These are phyloP conservation scores for Lentinula novae-zelandiae DNA, from an alignment of 1,284 basidiomycete species.

Conservation along the genomic window DNA sequence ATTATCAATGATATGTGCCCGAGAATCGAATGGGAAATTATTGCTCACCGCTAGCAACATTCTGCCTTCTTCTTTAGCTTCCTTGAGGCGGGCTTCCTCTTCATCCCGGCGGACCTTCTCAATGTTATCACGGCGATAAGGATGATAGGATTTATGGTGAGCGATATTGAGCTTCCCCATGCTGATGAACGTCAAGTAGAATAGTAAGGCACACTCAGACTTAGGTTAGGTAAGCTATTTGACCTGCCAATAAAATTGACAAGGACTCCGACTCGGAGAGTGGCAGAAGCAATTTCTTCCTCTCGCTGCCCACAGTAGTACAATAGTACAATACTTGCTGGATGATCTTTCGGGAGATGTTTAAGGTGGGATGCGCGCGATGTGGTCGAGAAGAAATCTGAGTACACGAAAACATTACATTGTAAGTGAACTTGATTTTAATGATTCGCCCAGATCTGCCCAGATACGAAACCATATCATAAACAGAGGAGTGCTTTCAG, in stretches of 20 bases:
- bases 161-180: slow-evolving; percentile 86
- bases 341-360: too few species aligned
- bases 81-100: slow-evolving; percentile 66
- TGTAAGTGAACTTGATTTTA: too few species aligned
- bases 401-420: too few species aligned
- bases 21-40: not conserved
- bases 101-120: slow-evolving; percentile 77
- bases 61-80: slow-evolving; percentile 65
- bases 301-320: not conserved
- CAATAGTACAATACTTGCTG: too few species aligned
- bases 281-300: not conserved
- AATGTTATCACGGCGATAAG: slow-evolving; percentile 80
- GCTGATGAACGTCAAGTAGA: slow-evolving; percentile 6
- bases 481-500: too few species aligned
- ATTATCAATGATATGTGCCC: slow-evolving; percentile 14
- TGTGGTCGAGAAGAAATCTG: too few species aligned
- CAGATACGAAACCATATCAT: too few species aligned
- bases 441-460: too few species aligned
- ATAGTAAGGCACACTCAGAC: not conserved
- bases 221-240: not conserved
- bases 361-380: too few species aligned
- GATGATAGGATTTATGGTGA: slow-evolving; percentile 89
- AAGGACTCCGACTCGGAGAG: not conserved
- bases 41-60: slow-evolving; percentile 65
- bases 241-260: too few species aligned